A percentile compares a stretch with the other conserved stretches of the same genome.
phyloP scores from a whole-genome alignment of 2,329 filamentous ascomycete species.

The Penicillium olsonii region DNA sequence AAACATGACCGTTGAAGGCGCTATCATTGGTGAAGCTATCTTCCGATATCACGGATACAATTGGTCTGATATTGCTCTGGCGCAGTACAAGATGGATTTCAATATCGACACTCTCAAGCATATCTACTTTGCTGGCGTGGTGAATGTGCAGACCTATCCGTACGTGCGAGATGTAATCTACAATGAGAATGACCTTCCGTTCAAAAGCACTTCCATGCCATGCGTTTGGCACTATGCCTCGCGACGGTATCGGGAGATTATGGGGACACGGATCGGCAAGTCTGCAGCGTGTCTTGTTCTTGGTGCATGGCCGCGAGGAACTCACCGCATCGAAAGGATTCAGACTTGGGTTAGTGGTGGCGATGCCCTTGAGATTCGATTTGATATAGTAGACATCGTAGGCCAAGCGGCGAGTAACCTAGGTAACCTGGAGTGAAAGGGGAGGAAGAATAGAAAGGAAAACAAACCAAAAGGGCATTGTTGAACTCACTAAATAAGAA shows the following conservation, averaged over 20 bases:
- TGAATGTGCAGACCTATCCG: neutral
- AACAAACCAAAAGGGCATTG: no score
- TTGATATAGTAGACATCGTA: neutral
- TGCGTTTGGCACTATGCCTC: neutral
- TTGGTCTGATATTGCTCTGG: conserved; percentile 2
- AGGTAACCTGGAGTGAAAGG: no score
- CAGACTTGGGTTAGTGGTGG: neutral
- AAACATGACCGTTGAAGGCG: neutral
- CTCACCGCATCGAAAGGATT: neutral
- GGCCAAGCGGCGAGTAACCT: no score
- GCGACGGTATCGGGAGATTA: neutral
- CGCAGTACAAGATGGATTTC: conserved; percentile 6
- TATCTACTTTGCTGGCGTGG: conserved; percentile 1
- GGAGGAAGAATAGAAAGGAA: no score
- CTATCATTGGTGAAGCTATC: neutral
- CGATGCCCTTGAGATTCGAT: neutral
- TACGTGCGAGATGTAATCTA: neutral
- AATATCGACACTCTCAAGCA: neutral
- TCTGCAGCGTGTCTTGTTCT: neutral
- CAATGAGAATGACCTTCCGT: neutral
- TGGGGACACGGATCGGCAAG: neutral
- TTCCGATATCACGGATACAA: neutral
- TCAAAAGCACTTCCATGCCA: neutral
- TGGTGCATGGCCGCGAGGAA: neutral
- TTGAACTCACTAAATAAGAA: no score